Evolutionary conservation across 306 rosid genomes (phyloP).

Genomic region (Hippophae tibetana): DNA sequence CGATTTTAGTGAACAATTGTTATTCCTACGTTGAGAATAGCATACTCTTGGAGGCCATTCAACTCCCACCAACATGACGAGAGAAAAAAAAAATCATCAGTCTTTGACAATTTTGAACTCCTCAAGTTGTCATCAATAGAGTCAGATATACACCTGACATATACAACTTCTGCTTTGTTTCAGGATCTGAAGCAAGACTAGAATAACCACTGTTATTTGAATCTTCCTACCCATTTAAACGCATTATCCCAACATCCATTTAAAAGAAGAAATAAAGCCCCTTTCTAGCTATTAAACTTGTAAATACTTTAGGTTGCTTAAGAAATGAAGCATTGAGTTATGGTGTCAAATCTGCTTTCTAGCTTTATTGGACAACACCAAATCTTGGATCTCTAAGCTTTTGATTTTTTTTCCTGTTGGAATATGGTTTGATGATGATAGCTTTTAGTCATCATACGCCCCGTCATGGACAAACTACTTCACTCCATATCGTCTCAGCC

Average conservation of each 20-base stretch:
- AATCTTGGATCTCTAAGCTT: too few species aligned
- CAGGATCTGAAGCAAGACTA: constrained; percentile 61
- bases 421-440: too few species aligned
- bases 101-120: constrained; percentile 39
- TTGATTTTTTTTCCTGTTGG: too few species aligned
- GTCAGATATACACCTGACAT: constrained; percentile 10
- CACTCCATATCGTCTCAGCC: constrained; percentile 83
- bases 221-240: constrained; percentile 64
- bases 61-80: too few species aligned
- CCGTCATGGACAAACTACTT: constrained; percentile 84
- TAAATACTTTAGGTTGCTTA: constrained; percentile 11
- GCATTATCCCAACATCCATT: constrained; percentile 80
- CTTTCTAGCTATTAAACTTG: not conserved
- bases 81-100: constrained; percentile 35
- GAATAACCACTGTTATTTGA: constrained; percentile 32
- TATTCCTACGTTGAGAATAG: constrained; percentile 28
- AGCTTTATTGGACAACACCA: too few species aligned
- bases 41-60: constrained; percentile 36
- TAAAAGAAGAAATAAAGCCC: constrained; percentile 1
- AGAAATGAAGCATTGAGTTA: constrained; percentile 26
- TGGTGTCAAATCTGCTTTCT: too few species aligned
- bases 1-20: constrained; percentile 53
- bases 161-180: constrained; percentile 33
- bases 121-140: constrained; percentile 35
- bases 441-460: too few species aligned